phyloP scores from a whole-genome alignment of 140 eudicot genomes.

The Erigeron philadelphicus region DNA sequence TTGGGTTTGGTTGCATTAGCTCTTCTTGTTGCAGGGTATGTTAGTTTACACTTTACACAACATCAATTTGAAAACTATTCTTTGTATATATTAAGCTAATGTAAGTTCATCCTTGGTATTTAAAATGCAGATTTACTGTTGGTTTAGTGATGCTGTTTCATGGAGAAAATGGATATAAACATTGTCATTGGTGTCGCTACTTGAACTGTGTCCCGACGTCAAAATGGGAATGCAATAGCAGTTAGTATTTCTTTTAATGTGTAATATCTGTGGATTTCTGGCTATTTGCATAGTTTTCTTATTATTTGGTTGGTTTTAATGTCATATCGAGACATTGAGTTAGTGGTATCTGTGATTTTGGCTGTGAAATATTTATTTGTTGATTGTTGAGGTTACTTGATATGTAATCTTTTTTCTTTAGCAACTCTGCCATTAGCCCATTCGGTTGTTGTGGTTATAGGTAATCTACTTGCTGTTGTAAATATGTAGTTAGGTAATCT shows the following conservation, averaged over 20 bases:
- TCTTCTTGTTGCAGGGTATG: slow-evolving; percentile 75
- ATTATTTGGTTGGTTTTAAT: slow-evolving; percentile 12
- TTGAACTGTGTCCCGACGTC: slow-evolving; percentile 68
- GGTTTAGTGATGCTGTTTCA: slow-evolving; percentile 80
- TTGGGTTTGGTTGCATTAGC: slow-evolving; percentile 51
- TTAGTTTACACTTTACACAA: neutral
- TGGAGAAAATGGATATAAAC: slow-evolving; percentile 57
- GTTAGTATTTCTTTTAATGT: slow-evolving; percentile 17
- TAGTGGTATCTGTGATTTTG: slow-evolving; percentile 13
- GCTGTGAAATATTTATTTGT: slow-evolving; percentile 2
- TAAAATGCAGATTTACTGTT: slow-evolving; percentile 54
- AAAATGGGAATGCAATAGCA: slow-evolving; percentile 59
- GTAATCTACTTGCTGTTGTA: no score
- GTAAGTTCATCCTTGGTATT: neutral
- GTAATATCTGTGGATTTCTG: slow-evolving; percentile 1
- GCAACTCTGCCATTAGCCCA: no score
- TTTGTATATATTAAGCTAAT: neutral
- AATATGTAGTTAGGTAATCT: no score
- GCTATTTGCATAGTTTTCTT: slow-evolving; percentile 22
- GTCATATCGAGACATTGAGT: slow-evolving; percentile 1
- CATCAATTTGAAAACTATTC: neutral
- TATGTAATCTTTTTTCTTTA: neutral
- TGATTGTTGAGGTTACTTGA: neutral
- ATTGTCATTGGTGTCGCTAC: slow-evolving; percentile 73
- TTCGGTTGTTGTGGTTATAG: no score